Evolutionary conservation across 345 rosid species (phyloP).

Genomic region (Euphorbia peplus): DNA sequence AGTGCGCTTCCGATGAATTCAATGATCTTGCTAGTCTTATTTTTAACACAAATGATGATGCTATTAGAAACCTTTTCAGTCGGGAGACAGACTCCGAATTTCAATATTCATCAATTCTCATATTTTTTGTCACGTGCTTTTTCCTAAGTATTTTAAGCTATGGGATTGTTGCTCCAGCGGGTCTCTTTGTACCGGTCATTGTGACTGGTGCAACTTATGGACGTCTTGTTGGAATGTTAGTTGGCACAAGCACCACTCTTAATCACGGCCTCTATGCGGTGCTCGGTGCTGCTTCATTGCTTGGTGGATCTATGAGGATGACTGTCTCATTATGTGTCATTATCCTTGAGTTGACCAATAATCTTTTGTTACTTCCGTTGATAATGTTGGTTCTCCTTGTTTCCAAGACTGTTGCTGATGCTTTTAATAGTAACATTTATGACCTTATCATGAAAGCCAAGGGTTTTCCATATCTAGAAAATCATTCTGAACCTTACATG

Average conservation of each 20-base stretch:
- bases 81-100: constrained; percentile 71
- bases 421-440: constrained; percentile 72
- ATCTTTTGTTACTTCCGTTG: constrained; percentile 76
- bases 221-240: constrained; percentile 72
- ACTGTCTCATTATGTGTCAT: constrained; percentile 88
- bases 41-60: constrained; percentile 90
- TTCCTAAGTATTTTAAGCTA: constrained; percentile 73
- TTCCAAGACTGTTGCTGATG: constrained; percentile 93
- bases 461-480: constrained; percentile 80
- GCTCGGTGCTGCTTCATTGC: constrained; percentile 89
- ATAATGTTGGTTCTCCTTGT: constrained; percentile 90
- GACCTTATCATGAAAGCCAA: constrained; percentile 86
- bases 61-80: constrained; percentile 91
- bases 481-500: constrained; percentile 88
- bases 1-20: constrained; percentile 72
- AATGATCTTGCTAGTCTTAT: constrained; percentile 96
- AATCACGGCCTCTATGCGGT: constrained; percentile 86
- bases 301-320: constrained; percentile 95
- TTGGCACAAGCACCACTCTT: constrained; percentile 54
- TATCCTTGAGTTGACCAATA: constrained; percentile 82
- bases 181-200: constrained; percentile 89
- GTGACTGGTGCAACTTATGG: constrained; percentile 92
- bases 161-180: constrained; percentile 82
- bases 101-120: constrained; percentile 54
- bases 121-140: constrained; percentile 74